Conservation (phyloP, 352 stramenopile genomes). For the Blastocystis sp. region DNA sequence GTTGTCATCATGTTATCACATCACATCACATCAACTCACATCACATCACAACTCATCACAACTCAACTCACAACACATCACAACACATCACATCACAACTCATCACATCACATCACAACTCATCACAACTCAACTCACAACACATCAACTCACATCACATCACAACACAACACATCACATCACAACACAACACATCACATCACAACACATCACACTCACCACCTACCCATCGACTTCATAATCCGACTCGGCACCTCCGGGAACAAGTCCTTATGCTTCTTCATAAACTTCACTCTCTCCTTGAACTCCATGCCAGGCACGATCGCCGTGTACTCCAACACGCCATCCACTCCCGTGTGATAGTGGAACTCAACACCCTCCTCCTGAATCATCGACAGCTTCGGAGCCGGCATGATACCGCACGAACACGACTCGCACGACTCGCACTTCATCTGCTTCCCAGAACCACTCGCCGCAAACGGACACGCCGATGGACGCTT, state of each 20-base stretch:
- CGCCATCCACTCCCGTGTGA: slow-evolving; percentile 45
- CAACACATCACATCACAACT: too few relatives aligned
- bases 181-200: too few relatives aligned
- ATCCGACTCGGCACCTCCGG: slow-evolving; percentile 58
- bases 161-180: too few relatives aligned
- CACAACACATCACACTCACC: too few relatives aligned
- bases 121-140: too few relatives aligned
- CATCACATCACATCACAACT: too few relatives aligned
- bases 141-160: too few relatives aligned
- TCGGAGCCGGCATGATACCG: slow-evolving; percentile 33
- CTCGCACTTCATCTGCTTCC: neutral
- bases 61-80: too few relatives aligned
- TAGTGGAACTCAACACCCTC: slow-evolving; percentile 69
- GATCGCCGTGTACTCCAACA: slow-evolving; percentile 63
- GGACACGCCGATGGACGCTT: too few relatives aligned
- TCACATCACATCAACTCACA: too few relatives aligned
- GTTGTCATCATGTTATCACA: too few relatives aligned
- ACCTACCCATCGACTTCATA: slow-evolving; percentile 64
- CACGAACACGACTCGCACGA: neutral
- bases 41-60: too few relatives aligned
- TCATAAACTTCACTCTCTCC: slow-evolving; percentile 68
- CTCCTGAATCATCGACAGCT: slow-evolving; percentile 42
- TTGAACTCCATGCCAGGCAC: slow-evolving; percentile 61
- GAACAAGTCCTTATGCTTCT: slow-evolving; percentile 74
- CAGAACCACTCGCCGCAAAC: neutral